These are phyloP conservation scores for Scytalidium lignicola DNA, from an alignment of 2,329 filamentous ascomycete species.

Conservation along the genomic window DNA sequence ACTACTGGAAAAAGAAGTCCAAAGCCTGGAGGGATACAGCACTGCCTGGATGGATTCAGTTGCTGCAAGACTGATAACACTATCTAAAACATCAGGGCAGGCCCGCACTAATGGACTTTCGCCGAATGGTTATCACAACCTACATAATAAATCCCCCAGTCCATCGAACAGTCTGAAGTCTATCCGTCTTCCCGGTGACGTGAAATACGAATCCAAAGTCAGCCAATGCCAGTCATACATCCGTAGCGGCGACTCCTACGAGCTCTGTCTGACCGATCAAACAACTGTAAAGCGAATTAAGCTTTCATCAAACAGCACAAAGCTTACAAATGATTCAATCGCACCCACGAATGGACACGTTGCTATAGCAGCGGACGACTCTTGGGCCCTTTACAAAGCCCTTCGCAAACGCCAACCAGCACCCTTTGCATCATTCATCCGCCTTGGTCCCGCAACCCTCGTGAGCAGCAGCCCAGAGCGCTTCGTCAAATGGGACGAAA, in stretches of 20 bases:
- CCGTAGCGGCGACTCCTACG: conserved; percentile 34
- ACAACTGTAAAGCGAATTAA: conserved; percentile 14
- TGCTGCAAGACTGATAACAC: conserved; percentile 7
- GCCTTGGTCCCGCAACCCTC: conserved; percentile 64
- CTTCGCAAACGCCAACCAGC: conserved; percentile 26
- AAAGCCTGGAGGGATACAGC: conserved; percentile 38
- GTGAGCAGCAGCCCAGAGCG: conserved; percentile 84
- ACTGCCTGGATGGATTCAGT: conserved; percentile 12
- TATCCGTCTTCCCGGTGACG: conserved; percentile 12
- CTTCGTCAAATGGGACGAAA: conserved; percentile 65
- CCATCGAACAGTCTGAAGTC: conserved; percentile 10
- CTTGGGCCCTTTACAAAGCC: conserved; percentile 26
- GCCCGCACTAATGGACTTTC: too few relatives aligned
- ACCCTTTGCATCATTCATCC: conserved; percentile 69
- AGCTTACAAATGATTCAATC: background rate
- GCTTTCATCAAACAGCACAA: conserved; percentile 1
- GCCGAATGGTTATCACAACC: too few relatives aligned
- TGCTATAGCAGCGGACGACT: background rate
- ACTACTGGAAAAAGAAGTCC: conserved; percentile 32
- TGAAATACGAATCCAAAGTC: conserved; percentile 30
- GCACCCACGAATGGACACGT: background rate
- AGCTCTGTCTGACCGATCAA: conserved; percentile 34
- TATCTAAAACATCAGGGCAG: background rate
- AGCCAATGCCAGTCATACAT: conserved; percentile 30
- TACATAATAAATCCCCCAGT: too few relatives aligned